Evolutionary conservation across 495 filamentous ascomycete species (phyloP).

Genomic region (Penicillium bovifimosum): DNA sequence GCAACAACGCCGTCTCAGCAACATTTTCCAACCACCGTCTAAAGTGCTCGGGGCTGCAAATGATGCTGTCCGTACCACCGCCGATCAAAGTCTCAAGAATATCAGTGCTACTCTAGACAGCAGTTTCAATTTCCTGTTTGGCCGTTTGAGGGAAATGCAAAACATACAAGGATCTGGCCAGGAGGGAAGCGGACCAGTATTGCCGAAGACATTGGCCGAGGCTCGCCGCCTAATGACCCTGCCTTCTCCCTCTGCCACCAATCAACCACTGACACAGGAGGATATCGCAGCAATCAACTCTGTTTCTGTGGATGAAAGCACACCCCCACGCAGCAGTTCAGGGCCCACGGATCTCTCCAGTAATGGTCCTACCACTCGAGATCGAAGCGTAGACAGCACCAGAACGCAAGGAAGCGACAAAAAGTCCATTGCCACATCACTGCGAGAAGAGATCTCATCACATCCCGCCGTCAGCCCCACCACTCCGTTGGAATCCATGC

Average conservation of each 20-base stretch:
- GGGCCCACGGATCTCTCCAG: conserved; percentile 52
- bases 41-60: conserved; percentile 75
- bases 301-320: conserved; percentile 32
- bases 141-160: conserved; percentile 69
- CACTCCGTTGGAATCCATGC: conserved; percentile 71
- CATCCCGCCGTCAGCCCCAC: conserved; percentile 29
- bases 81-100: conserved; percentile 84
- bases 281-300: conserved; percentile 40
- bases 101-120: conserved; percentile 82
- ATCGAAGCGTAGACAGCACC: conserved; percentile 73
- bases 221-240: conserved; percentile 74
- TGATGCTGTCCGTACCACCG: conserved; percentile 76
- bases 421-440: conserved; percentile 21
- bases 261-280: conserved; percentile 45
- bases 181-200: conserved; percentile 36
- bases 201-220: conserved; percentile 89
- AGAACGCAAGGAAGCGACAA: conserved; percentile 47
- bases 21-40: conserved; percentile 76
- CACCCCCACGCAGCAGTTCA: conserved; percentile 28
- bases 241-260: conserved; percentile 55
- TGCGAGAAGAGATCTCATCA: conserved; percentile 25
- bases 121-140: conserved; percentile 90
- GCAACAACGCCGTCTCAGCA: conserved; percentile 65
- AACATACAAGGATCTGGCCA: conserved; percentile 39
- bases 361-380: conserved; percentile 56